Base-by-base conservation (phyloP, 179 eudicot species). In the Gypsophila paniculata region DNA sequence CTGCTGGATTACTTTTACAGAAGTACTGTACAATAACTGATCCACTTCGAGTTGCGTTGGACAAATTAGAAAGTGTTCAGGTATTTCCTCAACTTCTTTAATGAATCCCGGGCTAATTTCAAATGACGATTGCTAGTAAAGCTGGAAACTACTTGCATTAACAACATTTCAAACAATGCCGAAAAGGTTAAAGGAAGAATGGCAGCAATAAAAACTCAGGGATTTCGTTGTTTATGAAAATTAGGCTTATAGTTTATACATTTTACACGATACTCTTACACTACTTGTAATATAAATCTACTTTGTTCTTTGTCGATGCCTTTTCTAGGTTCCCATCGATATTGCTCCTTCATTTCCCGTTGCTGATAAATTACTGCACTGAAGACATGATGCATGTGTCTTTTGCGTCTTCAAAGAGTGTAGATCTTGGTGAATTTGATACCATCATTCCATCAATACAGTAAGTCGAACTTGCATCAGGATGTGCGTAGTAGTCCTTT, bases 311-410 rank as follows among this genome's bases (percentile, higher is more conserved):
- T 19, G 4, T 49, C 46, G 48, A 55, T 55, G 65, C 55, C 9
- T 12, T 34, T 70, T 79, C 26, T 87, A 93, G 98, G 98, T 93
- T 68, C 97, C 98, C 0, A 95, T 93, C 76, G 98, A 93, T 76
- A 88, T 93, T 72, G 78, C 82, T 80, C 98, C 97, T 0, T 71
- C 79, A 65, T 91, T 93, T 76, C 83, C 91, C 17, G 69, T 84
- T 42, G 97, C 89, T 39, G 85, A 89, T 12, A 49, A 87, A 62
- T 63, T 90, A 77, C 69, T 86, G 74, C 80, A 38, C 26, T 60
- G 68, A 55, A 22, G 32, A 12, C 23, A 38, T 73, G 75, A n/a
- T n/a, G 82, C 74, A 38, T 13, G 0, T 58, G 22, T n/a, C 34
- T 17, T 29, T 23, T 23, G 46, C 49, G 2, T 39, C 44, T 39